These are phyloP conservation scores for Quercus gilva DNA, from an alignment of 306 rosid genomes.

Conservation along the genomic window DNA sequence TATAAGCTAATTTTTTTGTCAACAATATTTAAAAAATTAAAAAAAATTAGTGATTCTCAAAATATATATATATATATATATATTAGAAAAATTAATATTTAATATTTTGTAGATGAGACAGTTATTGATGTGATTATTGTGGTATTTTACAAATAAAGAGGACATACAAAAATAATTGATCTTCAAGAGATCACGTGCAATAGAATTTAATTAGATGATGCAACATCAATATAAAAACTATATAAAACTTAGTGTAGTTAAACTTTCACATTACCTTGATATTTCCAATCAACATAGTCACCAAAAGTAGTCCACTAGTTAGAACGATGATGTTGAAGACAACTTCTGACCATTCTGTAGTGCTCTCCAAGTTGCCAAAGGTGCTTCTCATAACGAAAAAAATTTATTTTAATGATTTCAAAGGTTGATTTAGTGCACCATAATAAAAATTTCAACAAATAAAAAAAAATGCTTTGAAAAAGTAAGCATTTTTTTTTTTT, in stretches of 20 bases:
- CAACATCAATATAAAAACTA: background rate
- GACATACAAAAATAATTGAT: too few species aligned
- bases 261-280: constrained; percentile 58
- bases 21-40: background rate
- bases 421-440: background rate
- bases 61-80: too few species aligned
- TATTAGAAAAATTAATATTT: too few species aligned
- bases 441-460: background rate
- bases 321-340: constrained; percentile 84
- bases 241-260: background rate
- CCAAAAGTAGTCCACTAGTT: constrained; percentile 84
- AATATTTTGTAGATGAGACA: too few species aligned
- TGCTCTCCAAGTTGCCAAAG: constrained; percentile 87
- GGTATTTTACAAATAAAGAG: too few species aligned
- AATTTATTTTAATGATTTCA: background rate
- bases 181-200: too few species aligned
- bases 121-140: too few species aligned
- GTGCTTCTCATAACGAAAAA: constrained; percentile 49
- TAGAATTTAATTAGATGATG: too few species aligned
- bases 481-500: too few species aligned
- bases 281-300: constrained; percentile 95
- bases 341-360: constrained; percentile 85
- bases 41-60: too few species aligned
- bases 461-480: background rate
- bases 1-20: background rate